These are phyloP conservation scores for Leccinum subtestaceum DNA, from an alignment of 768 basidiomycete genomes.

Conservation along the genomic window DNA sequence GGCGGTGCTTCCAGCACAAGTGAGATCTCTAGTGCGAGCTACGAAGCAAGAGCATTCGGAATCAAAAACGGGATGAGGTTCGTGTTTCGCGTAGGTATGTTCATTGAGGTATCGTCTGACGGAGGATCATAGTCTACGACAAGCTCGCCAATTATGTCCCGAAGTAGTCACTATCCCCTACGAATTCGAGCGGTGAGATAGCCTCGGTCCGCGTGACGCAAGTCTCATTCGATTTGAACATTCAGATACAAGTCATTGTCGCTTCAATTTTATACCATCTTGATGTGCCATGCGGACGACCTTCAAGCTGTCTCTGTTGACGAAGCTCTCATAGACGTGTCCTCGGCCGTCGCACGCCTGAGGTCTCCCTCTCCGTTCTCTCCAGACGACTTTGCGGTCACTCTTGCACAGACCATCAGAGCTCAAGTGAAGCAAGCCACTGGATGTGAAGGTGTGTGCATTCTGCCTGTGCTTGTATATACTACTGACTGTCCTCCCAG, in stretches of 20 bases:
- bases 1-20: constrained; percentile 81
- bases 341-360: constrained; percentile 49
- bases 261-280: constrained; percentile 85
- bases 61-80: constrained; percentile 96
- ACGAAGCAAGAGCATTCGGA: constrained; percentile 86
- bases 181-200: constrained; percentile 77
- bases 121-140: constrained; percentile 57
- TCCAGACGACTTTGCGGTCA: constrained; percentile 59
- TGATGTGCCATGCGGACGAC: constrained; percentile 87
- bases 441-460: constrained; percentile 68
- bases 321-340: constrained; percentile 91
- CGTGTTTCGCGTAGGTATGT: constrained; percentile 14
- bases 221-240: not conserved
- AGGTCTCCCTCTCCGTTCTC: constrained; percentile 23
- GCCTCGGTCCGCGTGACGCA: not conserved
- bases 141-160: constrained; percentile 75
- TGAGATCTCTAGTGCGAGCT: constrained; percentile 92
- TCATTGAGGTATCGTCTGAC: not conserved
- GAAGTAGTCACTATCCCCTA: constrained; percentile 78
- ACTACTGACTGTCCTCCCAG: constrained; percentile 37
- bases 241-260: constrained; percentile 83
- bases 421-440: constrained; percentile 74
- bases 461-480: not conserved
- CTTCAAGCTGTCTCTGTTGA: constrained; percentile 95
- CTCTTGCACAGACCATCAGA: constrained; percentile 80